Percentiles rank a stretch among this genome's conserved stretches.
Conservation (phyloP, 106 monocot species). For the Platanthera guangdongensis region DNA sequence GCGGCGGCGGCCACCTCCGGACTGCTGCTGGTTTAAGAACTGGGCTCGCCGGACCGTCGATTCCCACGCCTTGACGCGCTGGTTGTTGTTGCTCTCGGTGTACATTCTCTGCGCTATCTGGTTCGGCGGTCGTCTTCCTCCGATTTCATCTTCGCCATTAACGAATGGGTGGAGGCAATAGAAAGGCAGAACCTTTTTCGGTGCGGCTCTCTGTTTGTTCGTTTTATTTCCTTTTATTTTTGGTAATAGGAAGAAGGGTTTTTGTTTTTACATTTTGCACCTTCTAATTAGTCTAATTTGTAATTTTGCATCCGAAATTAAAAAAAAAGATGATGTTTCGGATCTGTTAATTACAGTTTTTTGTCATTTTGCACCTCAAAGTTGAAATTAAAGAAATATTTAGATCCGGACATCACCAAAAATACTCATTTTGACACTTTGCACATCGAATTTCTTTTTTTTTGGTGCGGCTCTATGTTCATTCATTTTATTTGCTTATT, state of each 20-base stretch:
- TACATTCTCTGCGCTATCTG: not conserved
- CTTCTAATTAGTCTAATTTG: no score
- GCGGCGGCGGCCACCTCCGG: conserved; percentile 36
- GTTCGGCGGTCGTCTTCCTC: not conserved
- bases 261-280: no score
- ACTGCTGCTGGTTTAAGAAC: conserved; percentile 12
- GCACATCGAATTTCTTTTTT: no score
- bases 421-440: no score
- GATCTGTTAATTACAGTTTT: no score
- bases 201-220: not conserved
- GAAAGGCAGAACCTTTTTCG: not conserved
- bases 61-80: conserved; percentile 24
- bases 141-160: not conserved
- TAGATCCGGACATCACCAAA: no score
- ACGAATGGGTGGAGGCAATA: not conserved
- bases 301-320: no score
- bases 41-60: conserved; percentile 28
- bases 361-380: no score
- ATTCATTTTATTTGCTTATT: no score
- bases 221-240: not conserved
- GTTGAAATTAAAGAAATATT: no score
- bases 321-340: no score
- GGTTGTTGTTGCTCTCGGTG: conserved; percentile 6
- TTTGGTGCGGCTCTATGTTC: no score
- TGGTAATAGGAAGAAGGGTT: not conserved